These are phyloP conservation scores for Aspergillus uvarum DNA, from an alignment of 2,329 filamentous ascomycete species.

Conservation along the genomic window DNA sequence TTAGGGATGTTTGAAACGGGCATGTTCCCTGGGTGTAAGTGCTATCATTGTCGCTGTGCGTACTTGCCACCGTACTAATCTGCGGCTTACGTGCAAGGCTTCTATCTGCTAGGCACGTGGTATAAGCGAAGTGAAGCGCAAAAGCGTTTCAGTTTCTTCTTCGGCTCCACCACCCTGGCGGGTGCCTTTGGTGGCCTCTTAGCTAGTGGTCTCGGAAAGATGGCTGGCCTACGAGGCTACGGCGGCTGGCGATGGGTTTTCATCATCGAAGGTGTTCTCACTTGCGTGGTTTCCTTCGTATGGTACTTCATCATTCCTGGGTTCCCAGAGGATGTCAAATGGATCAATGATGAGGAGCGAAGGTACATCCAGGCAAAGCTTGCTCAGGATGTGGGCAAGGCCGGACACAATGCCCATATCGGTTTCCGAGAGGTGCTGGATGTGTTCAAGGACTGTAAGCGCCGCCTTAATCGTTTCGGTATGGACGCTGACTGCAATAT, in stretches of 20 bases:
- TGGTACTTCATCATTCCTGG: conserved; percentile 67
- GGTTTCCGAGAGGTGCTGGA: conserved; percentile 58
- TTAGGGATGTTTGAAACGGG: conserved; percentile 67
- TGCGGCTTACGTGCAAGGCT: conserved; percentile 26
- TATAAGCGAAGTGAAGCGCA: conserved; percentile 86
- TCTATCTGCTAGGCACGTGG: conserved; percentile 74
- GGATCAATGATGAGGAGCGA: conserved; percentile 70
- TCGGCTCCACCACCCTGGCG: conserved; percentile 66
- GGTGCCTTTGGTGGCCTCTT: conserved; percentile 64
- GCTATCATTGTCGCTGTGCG: conserved; percentile 2
- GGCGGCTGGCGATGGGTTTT: conserved; percentile 53
- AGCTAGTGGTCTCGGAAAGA: conserved; percentile 60
- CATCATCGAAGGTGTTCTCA: conserved; percentile 65
- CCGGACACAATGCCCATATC: conserved; percentile 62
- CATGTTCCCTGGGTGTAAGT: conserved; percentile 66
- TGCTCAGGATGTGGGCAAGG: conserved; percentile 66
- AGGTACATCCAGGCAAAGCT: conserved; percentile 66
- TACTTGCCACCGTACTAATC: background rate
- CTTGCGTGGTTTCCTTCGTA: conserved; percentile 59
- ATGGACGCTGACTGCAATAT: conserved; percentile 16
- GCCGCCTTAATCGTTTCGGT: background rate
- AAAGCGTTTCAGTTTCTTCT: conserved; percentile 91
- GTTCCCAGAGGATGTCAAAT: conserved; percentile 73
- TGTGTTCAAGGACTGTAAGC: conserved; percentile 66
- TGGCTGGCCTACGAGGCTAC: conserved; percentile 59